Conservation (phyloP, 1,139 yeast species). For the Taphrina flavorubra region DNA sequence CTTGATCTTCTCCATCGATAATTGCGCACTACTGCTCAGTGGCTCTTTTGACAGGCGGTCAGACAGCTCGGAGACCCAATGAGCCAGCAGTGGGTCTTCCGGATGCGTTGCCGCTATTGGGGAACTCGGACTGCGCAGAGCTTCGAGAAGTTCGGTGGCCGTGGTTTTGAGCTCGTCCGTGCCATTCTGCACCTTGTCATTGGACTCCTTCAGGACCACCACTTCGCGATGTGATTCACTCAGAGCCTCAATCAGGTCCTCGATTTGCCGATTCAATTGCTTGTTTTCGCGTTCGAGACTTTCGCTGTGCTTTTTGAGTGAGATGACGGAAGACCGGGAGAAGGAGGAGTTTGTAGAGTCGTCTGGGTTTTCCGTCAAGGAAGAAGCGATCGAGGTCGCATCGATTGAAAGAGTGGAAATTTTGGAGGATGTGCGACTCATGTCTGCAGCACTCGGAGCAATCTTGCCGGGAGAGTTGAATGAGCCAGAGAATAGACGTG, state of each 20-base stretch:
- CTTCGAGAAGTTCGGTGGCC: constrained; percentile 40
- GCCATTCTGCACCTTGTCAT: constrained; percentile 43
- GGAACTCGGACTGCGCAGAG: constrained; percentile 16
- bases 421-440: constrained; percentile 24
- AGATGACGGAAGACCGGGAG: constrained; percentile 19
- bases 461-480: constrained; percentile 21
- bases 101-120: constrained; percentile 10
- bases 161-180: constrained; percentile 43
- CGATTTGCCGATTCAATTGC: constrained; percentile 46
- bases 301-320: constrained; percentile 33
- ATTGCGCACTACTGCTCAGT: constrained; percentile 27
- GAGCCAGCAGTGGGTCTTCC: constrained; percentile 34
- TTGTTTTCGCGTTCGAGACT: constrained; percentile 34
- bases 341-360: constrained; percentile 23
- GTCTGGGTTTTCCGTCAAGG: constrained; percentile 31
- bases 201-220: constrained; percentile 40
- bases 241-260: constrained; percentile 47
- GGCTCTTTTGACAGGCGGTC: constrained; percentile 40
- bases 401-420: constrained; percentile 16
- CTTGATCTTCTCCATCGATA: constrained; percentile 43
- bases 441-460: constrained; percentile 27
- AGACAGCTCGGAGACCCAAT: constrained; percentile 22
- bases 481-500: constrained; percentile 34
- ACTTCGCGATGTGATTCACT: constrained; percentile 45
- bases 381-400: constrained; percentile 18